Percentiles rank a stretch among this genome's conserved stretches.
phyloP scores from a whole-genome alignment of 257 asterid genomes.

The Cinchona pubescens region DNA sequence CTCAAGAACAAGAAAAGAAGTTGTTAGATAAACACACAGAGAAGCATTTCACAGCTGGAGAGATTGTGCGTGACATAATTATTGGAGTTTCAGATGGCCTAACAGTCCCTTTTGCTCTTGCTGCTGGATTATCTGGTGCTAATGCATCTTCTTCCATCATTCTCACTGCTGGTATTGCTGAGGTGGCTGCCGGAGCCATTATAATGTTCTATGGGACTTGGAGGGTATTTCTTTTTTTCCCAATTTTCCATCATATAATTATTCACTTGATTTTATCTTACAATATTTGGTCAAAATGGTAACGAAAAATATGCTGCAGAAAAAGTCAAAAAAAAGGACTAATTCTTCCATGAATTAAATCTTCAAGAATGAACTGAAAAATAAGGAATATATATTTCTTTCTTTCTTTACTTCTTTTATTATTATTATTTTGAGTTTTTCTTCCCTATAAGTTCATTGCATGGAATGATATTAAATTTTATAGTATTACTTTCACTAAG shows the following conservation, averaged over 20 bases:
- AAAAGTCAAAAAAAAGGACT: neutral
- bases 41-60: conserved; percentile 92
- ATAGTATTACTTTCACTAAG: no score
- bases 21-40: conserved; percentile 64
- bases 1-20: conserved; percentile 34
- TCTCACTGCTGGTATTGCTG: conserved; percentile 92
- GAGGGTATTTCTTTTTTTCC: conserved; percentile 53
- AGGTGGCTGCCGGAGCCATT: conserved; percentile 98
- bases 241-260: no score
- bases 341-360: no score
- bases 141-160: conserved; percentile 83
- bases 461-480: no score
- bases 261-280: neutral
- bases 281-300: neutral
- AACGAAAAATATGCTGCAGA: neutral
- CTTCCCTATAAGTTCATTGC: no score
- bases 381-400: no score
- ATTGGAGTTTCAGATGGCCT: conserved; percentile 96
- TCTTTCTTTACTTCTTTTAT: no score
- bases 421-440: no score
- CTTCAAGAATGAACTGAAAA: no score
- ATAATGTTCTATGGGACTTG: conserved; percentile 99
- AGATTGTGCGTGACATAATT: conserved; percentile 79
- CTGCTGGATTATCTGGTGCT: conserved; percentile 95
- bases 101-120: conserved; percentile 94